phyloP scores from a whole-genome alignment of 2,329 filamentous ascomycete genomes.

The Microsporum audouinii region DNA sequence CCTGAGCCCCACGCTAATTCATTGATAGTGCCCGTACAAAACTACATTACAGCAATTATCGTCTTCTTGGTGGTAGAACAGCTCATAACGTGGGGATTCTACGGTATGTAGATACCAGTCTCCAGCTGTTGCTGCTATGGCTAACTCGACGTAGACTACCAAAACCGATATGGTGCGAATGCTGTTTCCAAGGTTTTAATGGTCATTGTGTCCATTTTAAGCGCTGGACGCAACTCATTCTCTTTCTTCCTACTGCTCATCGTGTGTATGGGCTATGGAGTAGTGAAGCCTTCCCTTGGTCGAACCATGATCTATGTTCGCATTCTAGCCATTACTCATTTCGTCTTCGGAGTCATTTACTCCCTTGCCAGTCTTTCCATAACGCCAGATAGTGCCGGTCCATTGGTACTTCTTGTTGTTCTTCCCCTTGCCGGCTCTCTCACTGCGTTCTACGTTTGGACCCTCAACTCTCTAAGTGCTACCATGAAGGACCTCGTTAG shows the following conservation, averaged over 20 bases:
- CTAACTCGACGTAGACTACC: conserved; percentile 56
- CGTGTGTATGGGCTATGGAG: conserved; percentile 98
- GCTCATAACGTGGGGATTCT: conserved; percentile 98
- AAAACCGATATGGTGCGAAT: conserved; percentile 81
- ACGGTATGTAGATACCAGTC: conserved; percentile 46
- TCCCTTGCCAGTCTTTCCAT: conserved; percentile 80
- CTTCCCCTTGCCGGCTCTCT: conserved; percentile 82
- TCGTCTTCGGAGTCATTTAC: conserved; percentile 89
- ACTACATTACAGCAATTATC: conserved; percentile 96
- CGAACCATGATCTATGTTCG: conserved; percentile 91
- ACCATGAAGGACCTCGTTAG: conserved; percentile 95
- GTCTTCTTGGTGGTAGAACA: conserved; percentile 92
- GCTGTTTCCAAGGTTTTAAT: conserved; percentile 73
- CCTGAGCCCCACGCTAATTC: conserved; percentile 22
- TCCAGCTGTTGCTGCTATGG: neutral
- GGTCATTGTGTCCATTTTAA: conserved; percentile 82
- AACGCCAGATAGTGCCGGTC: conserved; percentile 78
- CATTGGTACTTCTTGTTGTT: conserved; percentile 83
- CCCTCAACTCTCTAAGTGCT: conserved; percentile 81
- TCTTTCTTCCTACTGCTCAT: conserved; percentile 97
- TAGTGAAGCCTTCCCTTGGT: conserved; percentile 85
- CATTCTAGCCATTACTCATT: conserved; percentile 81
- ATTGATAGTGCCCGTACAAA: conserved; percentile 72
- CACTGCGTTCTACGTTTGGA: conserved; percentile 98
- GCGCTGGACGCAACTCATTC: conserved; percentile 90